phyloP scores from a whole-genome alignment of 768 basidiomycete genomes.

The Tricholoma bakamatsutake region DNA sequence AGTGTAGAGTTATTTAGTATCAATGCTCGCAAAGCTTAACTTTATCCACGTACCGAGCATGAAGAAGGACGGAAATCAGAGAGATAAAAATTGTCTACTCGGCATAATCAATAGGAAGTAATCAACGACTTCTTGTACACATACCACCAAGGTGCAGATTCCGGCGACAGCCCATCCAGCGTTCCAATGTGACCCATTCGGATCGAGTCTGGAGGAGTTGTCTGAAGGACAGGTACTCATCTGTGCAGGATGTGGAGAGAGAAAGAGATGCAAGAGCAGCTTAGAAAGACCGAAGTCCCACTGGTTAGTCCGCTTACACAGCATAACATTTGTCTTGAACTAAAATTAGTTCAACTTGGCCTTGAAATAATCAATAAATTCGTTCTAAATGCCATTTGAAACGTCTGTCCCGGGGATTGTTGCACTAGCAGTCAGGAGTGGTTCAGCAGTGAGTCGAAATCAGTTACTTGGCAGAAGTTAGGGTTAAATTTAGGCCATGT shows the following conservation, averaged over 20 bases:
- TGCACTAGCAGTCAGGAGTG: too few relatives aligned
- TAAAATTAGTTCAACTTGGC: neutral
- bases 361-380: neutral
- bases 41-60: constrained; percentile 47
- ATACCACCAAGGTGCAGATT: constrained; percentile 30
- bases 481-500: too few relatives aligned
- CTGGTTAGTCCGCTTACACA: neutral
- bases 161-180: constrained; percentile 60
- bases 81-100: constrained; percentile 55
- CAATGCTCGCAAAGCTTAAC: neutral
- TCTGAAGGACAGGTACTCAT: constrained; percentile 42
- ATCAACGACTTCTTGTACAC: neutral
- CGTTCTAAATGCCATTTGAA: neutral
- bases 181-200: constrained; percentile 36
- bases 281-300: neutral
- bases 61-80: constrained; percentile 42
- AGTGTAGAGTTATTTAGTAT: neutral
- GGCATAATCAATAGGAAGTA: neutral
- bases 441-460: too few relatives aligned
- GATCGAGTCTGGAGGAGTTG: constrained; percentile 41
- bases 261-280: neutral
- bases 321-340: neutral
- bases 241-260: neutral
- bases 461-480: too few relatives aligned
- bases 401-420: neutral